Conservation (phyloP, 768 basidiomycete genomes). For the Agaricus sinodeliciosus region DNA sequence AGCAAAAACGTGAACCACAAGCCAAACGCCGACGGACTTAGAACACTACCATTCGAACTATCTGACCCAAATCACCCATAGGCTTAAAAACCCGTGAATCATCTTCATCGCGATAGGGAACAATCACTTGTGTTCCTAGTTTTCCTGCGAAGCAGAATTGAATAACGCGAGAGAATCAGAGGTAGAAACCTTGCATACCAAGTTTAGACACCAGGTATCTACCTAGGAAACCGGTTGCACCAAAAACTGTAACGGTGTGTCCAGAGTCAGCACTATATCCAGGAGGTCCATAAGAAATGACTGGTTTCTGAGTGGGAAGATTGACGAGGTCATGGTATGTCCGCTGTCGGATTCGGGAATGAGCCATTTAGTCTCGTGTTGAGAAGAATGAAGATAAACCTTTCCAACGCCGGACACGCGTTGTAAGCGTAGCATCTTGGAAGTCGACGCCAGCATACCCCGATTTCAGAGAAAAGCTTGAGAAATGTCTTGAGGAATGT, state of each 20-base stretch:
- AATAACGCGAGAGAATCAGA: conserved; percentile 1
- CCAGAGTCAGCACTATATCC: conserved; percentile 87
- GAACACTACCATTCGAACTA: conserved; percentile 79
- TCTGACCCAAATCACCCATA: conserved; percentile 95
- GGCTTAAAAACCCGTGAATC: conserved; percentile 85
- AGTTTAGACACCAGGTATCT: conserved; percentile 92
- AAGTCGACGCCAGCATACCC: conserved; percentile 39
- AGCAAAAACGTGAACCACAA: conserved; percentile 11
- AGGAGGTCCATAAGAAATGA: conserved; percentile 70
- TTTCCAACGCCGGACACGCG: conserved; percentile 43
- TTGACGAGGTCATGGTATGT: conserved; percentile 67
- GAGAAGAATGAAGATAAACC: conserved; percentile 22
- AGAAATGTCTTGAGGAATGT: conserved; percentile 15
- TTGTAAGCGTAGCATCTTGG: conserved; percentile 46
- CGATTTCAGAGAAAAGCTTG: conserved; percentile 9
- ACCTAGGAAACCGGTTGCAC: conserved; percentile 92
- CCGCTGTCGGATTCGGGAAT: conserved; percentile 38
- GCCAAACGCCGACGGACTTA: neutral
- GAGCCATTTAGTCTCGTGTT: neutral
- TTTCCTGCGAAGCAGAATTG: conserved; percentile 49
- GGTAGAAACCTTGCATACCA: conserved; percentile 36
- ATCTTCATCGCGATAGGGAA: conserved; percentile 94
- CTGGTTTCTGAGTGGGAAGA: conserved; percentile 53
- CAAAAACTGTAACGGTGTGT: conserved; percentile 94
- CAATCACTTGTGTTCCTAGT: conserved; percentile 86